Conservation (phyloP, 768 basidiomycete genomes). For the Gymnopilus junonius region DNA sequence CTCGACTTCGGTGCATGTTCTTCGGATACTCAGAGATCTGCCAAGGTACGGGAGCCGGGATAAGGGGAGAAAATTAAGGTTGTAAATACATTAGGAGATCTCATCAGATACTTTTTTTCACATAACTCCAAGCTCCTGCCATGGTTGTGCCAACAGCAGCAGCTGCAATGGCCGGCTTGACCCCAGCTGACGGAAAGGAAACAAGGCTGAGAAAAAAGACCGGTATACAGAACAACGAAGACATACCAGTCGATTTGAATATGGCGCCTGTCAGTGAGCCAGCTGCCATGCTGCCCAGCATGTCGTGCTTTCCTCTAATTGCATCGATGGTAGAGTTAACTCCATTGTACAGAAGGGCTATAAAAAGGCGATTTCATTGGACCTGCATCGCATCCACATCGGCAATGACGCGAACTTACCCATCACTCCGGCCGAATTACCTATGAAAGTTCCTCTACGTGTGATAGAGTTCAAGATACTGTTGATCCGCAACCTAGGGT, state of each 20-base stretch:
- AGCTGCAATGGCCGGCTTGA: conserved; percentile 87
- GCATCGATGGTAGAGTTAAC: conserved; percentile 94
- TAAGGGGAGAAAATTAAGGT: conserved; percentile 51
- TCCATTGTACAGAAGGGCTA: conserved; percentile 95
- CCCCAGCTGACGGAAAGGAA: conserved; percentile 73
- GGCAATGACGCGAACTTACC: conserved; percentile 64
- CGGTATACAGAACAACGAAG: conserved; percentile 31
- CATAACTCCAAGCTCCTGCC: conserved; percentile 93
- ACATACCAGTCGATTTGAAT: conserved; percentile 92
- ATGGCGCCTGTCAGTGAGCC: conserved; percentile 89
- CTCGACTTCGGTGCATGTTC: conserved; percentile 30
- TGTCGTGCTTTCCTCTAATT: conserved; percentile 90
- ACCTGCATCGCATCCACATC: conserved; percentile 33
- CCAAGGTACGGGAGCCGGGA: conserved; percentile 47
- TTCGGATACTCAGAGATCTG: conserved; percentile 48
- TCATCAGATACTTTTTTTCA: conserved; percentile 86
- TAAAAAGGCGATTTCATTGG: conserved; percentile 43
- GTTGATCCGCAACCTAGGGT: conserved; percentile 90
- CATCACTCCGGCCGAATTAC: conserved; percentile 96
- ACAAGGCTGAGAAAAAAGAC: conserved; percentile 40
- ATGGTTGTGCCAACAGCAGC: conserved; percentile 87
- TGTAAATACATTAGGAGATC: conserved; percentile 52
- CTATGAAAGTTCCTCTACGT: conserved; percentile 95
- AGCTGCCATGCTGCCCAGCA: conserved; percentile 88
- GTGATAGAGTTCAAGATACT: conserved; percentile 97